Percentiles rank a stretch among this genome's conserved stretches.
phyloP scores from a whole-genome alignment of 257 asterid genomes.

The Fraxinus pennsylvanica region DNA sequence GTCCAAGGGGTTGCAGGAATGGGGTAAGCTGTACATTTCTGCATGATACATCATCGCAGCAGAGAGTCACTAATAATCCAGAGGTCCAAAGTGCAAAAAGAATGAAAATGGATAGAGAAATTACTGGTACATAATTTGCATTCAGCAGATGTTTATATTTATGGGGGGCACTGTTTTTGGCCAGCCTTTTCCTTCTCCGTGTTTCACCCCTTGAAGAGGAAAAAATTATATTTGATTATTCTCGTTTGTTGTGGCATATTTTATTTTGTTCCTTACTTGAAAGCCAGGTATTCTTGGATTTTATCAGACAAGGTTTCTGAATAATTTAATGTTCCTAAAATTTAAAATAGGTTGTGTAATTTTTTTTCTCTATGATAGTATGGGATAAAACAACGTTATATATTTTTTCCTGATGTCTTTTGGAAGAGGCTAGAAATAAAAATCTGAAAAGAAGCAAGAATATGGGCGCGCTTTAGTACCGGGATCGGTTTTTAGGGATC shows the following conservation, averaged over 20 bases:
- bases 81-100: slow-evolving; percentile 57
- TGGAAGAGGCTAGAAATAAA: no score
- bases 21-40: slow-evolving; percentile 59
- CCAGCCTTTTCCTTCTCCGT: not conserved
- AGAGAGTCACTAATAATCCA: slow-evolving; percentile 32
- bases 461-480: no score
- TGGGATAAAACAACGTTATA: no score
- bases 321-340: no score
- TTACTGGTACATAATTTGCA: slow-evolving; percentile 42
- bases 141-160: slow-evolving; percentile 33
- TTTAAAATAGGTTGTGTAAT: no score
- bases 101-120: slow-evolving; percentile 57
- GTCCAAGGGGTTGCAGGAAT: slow-evolving; percentile 62
- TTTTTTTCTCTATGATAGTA: no score
- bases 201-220: not conserved
- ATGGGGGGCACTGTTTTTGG: slow-evolving; percentile 19
- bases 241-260: not conserved
- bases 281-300: not conserved
- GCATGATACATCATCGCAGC: slow-evolving; percentile 29
- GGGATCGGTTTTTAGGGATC: no score
- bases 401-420: no score
- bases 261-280: not conserved
- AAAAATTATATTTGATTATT: not conserved
- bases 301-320: not conserved
- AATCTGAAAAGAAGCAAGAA: no score